Percentiles rank a stretch among this genome's conserved stretches.
Conservation (phyloP, 768 basidiomycete genomes). For the Collybia mongolica region DNA sequence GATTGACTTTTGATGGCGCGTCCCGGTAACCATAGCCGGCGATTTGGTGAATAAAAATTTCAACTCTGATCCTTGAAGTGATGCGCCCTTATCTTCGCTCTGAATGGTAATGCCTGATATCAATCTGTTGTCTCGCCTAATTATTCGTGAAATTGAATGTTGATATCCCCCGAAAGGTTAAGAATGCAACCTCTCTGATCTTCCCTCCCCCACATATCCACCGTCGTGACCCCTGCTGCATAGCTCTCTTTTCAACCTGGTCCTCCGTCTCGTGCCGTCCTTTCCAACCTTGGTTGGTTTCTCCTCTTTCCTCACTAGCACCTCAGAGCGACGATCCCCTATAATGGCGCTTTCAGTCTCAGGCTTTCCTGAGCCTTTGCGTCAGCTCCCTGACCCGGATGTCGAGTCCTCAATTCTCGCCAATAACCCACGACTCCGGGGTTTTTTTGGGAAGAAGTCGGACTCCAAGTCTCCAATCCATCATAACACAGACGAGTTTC, state of each 20-base stretch:
- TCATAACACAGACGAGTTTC: slow-evolving; percentile 16
- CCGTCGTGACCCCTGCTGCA: neutral
- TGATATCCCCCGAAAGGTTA: slow-evolving; percentile 8
- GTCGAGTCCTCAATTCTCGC: slow-evolving; percentile 3
- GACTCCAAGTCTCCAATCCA: slow-evolving; percentile 10
- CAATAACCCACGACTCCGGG: slow-evolving; percentile 17
- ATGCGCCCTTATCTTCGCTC: neutral
- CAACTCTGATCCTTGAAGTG: slow-evolving; percentile 1
- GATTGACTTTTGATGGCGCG: slow-evolving; percentile 6
- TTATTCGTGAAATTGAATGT: neutral
- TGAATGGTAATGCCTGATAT: slow-evolving; percentile 8
- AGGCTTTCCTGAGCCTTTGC: slow-evolving; percentile 32
- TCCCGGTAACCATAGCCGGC: neutral
- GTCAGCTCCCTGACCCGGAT: slow-evolving; percentile 16
- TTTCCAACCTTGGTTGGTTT: neutral
- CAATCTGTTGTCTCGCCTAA: slow-evolving; percentile 7
- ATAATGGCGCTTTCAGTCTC: slow-evolving; percentile 34
- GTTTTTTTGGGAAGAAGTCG: slow-evolving; percentile 25
- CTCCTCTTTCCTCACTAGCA: neutral
- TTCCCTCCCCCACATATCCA: slow-evolving; percentile 2
- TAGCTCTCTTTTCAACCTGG: neutral
- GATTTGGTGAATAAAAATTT: slow-evolving; percentile 4
- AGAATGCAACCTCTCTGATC: slow-evolving; percentile 14
- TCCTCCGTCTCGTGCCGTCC: neutral
- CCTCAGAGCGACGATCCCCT: neutral